These are phyloP conservation scores for Cladosporium velox DNA, from an alignment of 2,329 filamentous ascomycete genomes.

Conservation along the genomic window DNA sequence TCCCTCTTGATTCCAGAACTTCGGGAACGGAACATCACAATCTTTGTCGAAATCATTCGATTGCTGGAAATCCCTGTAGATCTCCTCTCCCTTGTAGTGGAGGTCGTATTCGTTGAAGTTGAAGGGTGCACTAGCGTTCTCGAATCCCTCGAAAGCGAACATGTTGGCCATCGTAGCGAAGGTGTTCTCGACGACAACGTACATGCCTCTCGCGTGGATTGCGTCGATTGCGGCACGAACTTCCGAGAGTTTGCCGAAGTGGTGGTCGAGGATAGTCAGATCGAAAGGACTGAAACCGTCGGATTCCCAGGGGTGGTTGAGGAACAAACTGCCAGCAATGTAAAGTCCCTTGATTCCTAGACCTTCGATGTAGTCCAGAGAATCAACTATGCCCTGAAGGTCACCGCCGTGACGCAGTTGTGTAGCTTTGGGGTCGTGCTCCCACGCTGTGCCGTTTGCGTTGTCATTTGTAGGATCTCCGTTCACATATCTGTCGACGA, in stretches of 20 bases:
- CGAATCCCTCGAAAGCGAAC: constrained; percentile 62
- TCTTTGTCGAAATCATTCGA: constrained; percentile 55
- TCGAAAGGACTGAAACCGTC: constrained; percentile 61
- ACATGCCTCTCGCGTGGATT: constrained; percentile 65
- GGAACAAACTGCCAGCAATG: constrained; percentile 63
- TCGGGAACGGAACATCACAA: constrained; percentile 58
- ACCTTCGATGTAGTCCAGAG: constrained; percentile 64
- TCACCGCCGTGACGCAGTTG: constrained; percentile 67
- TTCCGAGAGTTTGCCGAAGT: constrained; percentile 60
- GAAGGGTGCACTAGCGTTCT: constrained; percentile 62
- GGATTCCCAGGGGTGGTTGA: constrained; percentile 65
- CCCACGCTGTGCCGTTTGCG: constrained; percentile 61
- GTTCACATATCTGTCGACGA: constrained; percentile 65
- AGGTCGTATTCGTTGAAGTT: constrained; percentile 58
- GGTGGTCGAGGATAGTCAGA: constrained; percentile 63
- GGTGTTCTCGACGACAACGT: constrained; percentile 67
- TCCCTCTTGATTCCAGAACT: constrained; percentile 63
- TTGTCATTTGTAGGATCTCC: constrained; percentile 66
- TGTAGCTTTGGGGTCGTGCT: constrained; percentile 61
- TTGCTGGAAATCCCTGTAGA: constrained; percentile 61
- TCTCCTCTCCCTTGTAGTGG: constrained; percentile 56
- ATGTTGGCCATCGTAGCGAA: constrained; percentile 66
- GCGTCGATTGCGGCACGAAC: constrained; percentile 61
- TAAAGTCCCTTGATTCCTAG: constrained; percentile 65
- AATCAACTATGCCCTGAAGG: constrained; percentile 58